These are phyloP conservation scores for Amyloporia xantha DNA, from an alignment of 768 basidiomycete genomes.

Conservation along the genomic window DNA sequence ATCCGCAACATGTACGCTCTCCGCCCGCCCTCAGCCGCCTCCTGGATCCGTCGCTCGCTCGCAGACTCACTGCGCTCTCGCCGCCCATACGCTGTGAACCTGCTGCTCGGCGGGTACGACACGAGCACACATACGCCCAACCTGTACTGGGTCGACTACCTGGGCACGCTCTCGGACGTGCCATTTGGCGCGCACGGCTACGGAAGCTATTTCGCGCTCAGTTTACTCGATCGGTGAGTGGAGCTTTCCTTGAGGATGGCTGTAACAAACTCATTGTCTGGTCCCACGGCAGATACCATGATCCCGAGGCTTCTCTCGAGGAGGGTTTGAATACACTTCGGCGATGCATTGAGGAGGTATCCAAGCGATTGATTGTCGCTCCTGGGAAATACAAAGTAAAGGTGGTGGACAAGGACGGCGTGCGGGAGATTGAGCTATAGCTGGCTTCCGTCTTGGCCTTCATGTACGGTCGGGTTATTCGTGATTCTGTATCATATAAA, in stretches of 20 bases:
- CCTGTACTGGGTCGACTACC: constrained; percentile 94
- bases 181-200: constrained; percentile 96
- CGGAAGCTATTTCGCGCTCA: constrained; percentile 85
- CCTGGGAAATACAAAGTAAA: constrained; percentile 84
- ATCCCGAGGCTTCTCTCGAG: constrained; percentile 78
- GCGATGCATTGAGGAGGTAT: constrained; percentile 84
- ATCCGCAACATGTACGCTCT: constrained; percentile 90
- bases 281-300: constrained; percentile 95
- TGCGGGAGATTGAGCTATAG: constrained; percentile 72
- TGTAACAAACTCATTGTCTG: not conserved
- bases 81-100: constrained; percentile 84
- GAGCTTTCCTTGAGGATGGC: not conserved
- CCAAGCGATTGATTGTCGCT: constrained; percentile 75
- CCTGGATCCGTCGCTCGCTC: constrained; percentile 90
- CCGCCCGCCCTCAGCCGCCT: constrained; percentile 83
- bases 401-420: constrained; percentile 87
- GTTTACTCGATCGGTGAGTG: constrained; percentile 82
- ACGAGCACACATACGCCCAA: constrained; percentile 62
- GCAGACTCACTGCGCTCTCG: constrained; percentile 87
- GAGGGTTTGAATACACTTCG: constrained; percentile 80
- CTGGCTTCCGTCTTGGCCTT: too few relatives aligned
- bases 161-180: constrained; percentile 83
- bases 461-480: too few relatives aligned
- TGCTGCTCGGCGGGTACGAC: constrained; percentile 92
- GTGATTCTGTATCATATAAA: too few relatives aligned